phyloP scores from a whole-genome alignment of 2,329 filamentous ascomycete species.

The Stemphylium beticola region DNA sequence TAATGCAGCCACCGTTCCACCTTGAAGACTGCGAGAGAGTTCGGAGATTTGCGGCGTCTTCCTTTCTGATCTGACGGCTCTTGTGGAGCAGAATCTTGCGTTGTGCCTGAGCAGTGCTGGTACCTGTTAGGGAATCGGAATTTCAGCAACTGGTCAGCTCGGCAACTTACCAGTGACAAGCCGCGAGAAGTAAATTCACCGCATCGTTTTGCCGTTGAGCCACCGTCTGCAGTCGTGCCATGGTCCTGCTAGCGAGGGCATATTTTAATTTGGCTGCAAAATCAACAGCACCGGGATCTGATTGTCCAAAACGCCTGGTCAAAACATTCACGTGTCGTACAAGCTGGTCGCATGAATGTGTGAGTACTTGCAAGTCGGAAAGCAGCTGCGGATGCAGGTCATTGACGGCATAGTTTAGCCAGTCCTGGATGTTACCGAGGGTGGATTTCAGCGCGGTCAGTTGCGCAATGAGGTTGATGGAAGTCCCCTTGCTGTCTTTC shows the following conservation, averaged over 20 bases:
- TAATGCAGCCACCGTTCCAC: conserved; percentile 38
- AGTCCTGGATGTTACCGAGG: conserved; percentile 43
- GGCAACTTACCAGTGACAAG: conserved; percentile 38
- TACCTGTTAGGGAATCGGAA: conserved; percentile 23
- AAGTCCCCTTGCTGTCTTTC: conserved; percentile 37
- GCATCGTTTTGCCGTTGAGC: conserved; percentile 45
- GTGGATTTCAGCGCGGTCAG: conserved; percentile 43
- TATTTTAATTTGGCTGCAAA: conserved; percentile 44
- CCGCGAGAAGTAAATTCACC: conserved; percentile 39
- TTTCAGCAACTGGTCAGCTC: background rate
- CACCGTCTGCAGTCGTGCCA: conserved; percentile 40
- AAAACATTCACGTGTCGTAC: conserved; percentile 38
- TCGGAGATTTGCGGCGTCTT: conserved; percentile 39
- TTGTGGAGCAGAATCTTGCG: conserved; percentile 47
- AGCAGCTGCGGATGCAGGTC: conserved; percentile 47
- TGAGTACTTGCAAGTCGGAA: conserved; percentile 42
- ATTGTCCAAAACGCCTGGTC: conserved; percentile 34
- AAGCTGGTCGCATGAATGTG: conserved; percentile 39
- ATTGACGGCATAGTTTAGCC: conserved; percentile 42
- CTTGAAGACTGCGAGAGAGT: conserved; percentile 38
- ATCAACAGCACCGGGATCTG: conserved; percentile 40
- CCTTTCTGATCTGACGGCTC: conserved; percentile 43
- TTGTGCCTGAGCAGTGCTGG: conserved; percentile 45
- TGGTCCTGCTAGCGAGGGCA: conserved; percentile 36
- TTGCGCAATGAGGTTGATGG: conserved; percentile 47